phyloP scores from a whole-genome alignment of 768 basidiomycete species.

The Tubosaeta sp. region DNA sequence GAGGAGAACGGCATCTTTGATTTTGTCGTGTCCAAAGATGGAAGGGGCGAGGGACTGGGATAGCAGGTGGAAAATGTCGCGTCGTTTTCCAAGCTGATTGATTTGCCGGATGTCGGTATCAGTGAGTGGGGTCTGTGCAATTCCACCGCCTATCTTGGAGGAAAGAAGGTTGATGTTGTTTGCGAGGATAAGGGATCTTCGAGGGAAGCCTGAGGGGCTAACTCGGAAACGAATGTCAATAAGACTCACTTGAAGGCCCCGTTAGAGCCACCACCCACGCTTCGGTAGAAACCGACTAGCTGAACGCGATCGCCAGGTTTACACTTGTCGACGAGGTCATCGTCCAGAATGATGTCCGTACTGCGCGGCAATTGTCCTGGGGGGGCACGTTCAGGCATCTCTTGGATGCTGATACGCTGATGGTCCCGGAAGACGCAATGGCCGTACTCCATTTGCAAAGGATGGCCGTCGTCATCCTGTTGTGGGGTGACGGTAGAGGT shows the following conservation, averaged over 20 bases:
- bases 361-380: constrained; percentile 95
- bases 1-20: constrained; percentile 90
- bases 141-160: constrained; percentile 91
- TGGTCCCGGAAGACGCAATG: constrained; percentile 91
- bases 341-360: constrained; percentile 93
- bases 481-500: constrained; percentile 85
- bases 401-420: constrained; percentile 96
- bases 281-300: constrained; percentile 91
- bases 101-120: constrained; percentile 94
- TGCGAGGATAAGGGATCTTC: constrained; percentile 85
- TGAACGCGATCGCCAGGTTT: constrained; percentile 98
- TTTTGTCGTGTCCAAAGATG: constrained; percentile 93
- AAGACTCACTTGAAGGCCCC: constrained; percentile 87
- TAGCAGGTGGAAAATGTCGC: constrained; percentile 81
- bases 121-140: constrained; percentile 88
- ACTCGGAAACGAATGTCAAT: constrained; percentile 7
- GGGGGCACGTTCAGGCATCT: constrained; percentile 99
- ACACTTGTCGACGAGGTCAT: constrained; percentile 94
- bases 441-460: constrained; percentile 89
- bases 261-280: constrained; percentile 84
- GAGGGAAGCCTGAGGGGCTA: constrained; percentile 11
- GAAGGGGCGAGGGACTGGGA: constrained; percentile 96
- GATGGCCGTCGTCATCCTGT: constrained; percentile 84
- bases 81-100: constrained; percentile 86
- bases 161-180: constrained; percentile 94